A percentile compares a stretch with the other conserved stretches of the same genome.
These are phyloP conservation scores for Alternaria tenuissima DNA, from an alignment of 2,329 filamentous ascomycete species.

Conservation along the genomic window DNA sequence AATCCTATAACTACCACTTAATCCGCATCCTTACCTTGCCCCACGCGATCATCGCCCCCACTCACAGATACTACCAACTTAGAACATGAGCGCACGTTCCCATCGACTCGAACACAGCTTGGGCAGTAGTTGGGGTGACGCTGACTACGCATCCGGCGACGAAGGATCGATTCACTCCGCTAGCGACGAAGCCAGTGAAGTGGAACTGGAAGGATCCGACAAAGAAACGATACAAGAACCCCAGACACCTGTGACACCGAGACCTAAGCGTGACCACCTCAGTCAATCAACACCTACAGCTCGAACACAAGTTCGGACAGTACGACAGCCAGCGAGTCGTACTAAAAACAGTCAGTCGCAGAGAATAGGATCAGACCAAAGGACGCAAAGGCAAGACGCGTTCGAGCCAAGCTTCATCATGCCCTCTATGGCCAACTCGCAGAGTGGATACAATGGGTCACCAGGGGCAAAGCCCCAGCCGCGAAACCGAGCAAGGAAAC, in stretches of 20 bases:
- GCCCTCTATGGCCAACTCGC: constrained; percentile 44
- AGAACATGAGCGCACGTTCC: constrained; percentile 28
- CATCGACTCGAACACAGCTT: constrained; percentile 36
- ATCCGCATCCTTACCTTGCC: background rate
- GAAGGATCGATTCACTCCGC: constrained; percentile 36
- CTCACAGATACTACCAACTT: background rate
- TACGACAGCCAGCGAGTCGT: constrained; percentile 21
- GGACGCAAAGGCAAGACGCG: constrained; percentile 27
- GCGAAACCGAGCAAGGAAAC: constrained; percentile 8
- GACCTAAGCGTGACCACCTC: constrained; percentile 23
- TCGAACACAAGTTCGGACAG: constrained; percentile 17
- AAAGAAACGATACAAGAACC: constrained; percentile 28
- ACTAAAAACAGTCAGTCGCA: constrained; percentile 22
- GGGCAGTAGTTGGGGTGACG: constrained; percentile 47
- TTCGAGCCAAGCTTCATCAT: constrained; percentile 55
- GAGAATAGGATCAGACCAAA: constrained; percentile 11
- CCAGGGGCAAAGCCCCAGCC: constrained; percentile 3
- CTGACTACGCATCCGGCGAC: constrained; percentile 39
- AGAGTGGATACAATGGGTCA: constrained; percentile 23
- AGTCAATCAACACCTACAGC: constrained; percentile 18
- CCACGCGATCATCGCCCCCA: background rate
- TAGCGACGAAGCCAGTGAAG: constrained; percentile 36
- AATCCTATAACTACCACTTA: background rate
- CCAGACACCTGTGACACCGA: constrained; percentile 20
- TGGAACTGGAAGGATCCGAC: constrained; percentile 34